phyloP scores from a whole-genome alignment of 2,329 filamentous ascomycete genomes.

The Endothia cerciana region DNA sequence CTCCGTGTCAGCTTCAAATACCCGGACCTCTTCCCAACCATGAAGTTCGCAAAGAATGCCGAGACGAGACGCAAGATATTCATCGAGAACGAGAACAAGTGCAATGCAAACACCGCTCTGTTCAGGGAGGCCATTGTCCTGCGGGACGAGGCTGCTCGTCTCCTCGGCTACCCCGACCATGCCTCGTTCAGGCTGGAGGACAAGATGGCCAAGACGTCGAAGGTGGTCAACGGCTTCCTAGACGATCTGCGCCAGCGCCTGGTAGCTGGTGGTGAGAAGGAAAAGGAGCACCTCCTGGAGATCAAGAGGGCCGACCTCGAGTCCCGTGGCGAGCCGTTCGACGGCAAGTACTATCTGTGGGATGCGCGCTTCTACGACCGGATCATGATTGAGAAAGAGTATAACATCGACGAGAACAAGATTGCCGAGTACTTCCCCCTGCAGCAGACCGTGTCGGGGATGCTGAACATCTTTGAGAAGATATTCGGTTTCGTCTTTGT shows the following conservation, averaged over 20 bases:
- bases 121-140: constrained; percentile 77
- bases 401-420: constrained; percentile 76
- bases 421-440: constrained; percentile 87
- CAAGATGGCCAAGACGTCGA: constrained; percentile 82
- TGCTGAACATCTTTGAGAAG: constrained; percentile 83
- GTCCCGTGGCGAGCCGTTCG: constrained; percentile 60
- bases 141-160: constrained; percentile 76
- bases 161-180: constrained; percentile 78
- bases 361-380: constrained; percentile 81
- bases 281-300: constrained; percentile 70
- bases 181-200: constrained; percentile 77
- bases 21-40: constrained; percentile 75
- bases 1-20: constrained; percentile 82
- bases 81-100: constrained; percentile 80
- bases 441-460: constrained; percentile 71
- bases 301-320: constrained; percentile 74
- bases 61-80: constrained; percentile 72
- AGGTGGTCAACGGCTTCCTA: constrained; percentile 74
- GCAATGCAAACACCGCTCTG: constrained; percentile 70
- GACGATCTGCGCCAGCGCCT: constrained; percentile 70
- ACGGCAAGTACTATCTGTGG: constrained; percentile 80
- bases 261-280: constrained; percentile 69
- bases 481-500: constrained; percentile 81
- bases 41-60: constrained; percentile 76
- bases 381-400: constrained; percentile 80